Conservation (phyloP, 2,329 filamentous ascomycete species). For the Fusarium mangiferae region DNA sequence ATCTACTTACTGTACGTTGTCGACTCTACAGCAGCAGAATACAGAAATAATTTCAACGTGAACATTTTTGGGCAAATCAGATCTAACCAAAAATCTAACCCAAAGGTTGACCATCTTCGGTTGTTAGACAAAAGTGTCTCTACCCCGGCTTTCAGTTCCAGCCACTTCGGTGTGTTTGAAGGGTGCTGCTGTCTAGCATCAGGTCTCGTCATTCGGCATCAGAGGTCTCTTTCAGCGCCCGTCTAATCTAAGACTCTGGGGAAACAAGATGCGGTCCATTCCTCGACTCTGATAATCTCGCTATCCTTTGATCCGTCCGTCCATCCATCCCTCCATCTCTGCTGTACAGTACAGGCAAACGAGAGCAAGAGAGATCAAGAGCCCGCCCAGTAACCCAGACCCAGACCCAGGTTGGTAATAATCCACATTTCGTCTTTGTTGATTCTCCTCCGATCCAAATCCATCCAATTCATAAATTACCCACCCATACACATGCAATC, state of each 20-base stretch:
- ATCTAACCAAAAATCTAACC: background rate
- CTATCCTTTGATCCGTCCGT: background rate
- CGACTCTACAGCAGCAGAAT: slow-evolving; percentile 1
- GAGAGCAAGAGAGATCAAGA: background rate
- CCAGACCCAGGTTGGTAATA: background rate
- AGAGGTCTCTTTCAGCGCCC: slow-evolving; percentile 16
- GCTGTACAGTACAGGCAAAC: background rate
- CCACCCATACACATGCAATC: slow-evolving; percentile 34
- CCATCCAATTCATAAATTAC: slow-evolving; percentile 20
- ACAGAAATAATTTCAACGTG: slow-evolving; percentile 2
- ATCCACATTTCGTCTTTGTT: slow-evolving; percentile 32
- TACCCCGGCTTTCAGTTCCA: slow-evolving; percentile 13
- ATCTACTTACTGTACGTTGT: background rate
- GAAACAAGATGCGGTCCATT: slow-evolving; percentile 33
- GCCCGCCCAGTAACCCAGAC: background rate
- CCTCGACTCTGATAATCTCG: slow-evolving; percentile 3
- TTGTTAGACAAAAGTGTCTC: slow-evolving; percentile 12
- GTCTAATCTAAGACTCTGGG: slow-evolving; percentile 37
- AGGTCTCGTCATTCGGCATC: slow-evolving; percentile 33
- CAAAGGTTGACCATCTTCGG: background rate
- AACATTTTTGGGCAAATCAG: slow-evolving; percentile 1
- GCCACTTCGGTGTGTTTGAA: slow-evolving; percentile 13
- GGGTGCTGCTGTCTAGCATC: slow-evolving; percentile 28
- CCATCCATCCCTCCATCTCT: background rate
- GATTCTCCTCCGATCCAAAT: slow-evolving; percentile 20